Conservation (phyloP, 148 eudicot species). For the Camellia lanceoleosa region DNA sequence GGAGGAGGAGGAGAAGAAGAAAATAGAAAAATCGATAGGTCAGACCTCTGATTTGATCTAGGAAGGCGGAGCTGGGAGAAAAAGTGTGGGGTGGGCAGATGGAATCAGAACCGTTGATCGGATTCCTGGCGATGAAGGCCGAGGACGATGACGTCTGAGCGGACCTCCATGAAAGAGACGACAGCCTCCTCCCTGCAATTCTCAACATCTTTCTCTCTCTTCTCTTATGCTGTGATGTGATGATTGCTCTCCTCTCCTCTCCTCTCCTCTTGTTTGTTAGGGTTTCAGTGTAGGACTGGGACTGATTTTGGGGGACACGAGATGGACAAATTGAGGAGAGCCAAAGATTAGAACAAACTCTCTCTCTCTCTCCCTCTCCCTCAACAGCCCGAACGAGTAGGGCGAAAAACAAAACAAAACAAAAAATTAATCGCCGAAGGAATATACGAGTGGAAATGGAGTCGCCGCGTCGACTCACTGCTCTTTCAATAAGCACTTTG, state of each 20-base stretch:
- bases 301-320: background rate
- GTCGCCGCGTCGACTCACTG: too few species aligned
- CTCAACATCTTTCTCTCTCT: conserved; percentile 9
- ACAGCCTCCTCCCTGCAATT: conserved; percentile 13
- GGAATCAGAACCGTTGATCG: background rate
- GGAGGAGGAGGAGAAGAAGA: too few species aligned
- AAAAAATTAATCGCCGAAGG: too few species aligned
- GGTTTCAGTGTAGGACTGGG: background rate
- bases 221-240: background rate
- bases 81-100: background rate
- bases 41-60: conserved; percentile 11
- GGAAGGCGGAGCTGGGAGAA: background rate
- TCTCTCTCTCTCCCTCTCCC: too few species aligned
- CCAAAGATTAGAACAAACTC: background rate
- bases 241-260: background rate
- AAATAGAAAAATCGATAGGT: background rate
- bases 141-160: conserved; percentile 4
- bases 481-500: too few species aligned
- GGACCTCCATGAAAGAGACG: conserved; percentile 10
- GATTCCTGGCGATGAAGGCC: background rate
- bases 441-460: too few species aligned
- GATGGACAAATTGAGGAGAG: background rate
- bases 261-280: background rate
- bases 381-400: background rate
- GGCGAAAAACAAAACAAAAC: too few species aligned